A percentile compares a stretch with the other conserved stretches of the same genome.
phyloP scores from a whole-genome alignment of 2,329 filamentous ascomycete species.

The Aspergillus sp. region DNA sequence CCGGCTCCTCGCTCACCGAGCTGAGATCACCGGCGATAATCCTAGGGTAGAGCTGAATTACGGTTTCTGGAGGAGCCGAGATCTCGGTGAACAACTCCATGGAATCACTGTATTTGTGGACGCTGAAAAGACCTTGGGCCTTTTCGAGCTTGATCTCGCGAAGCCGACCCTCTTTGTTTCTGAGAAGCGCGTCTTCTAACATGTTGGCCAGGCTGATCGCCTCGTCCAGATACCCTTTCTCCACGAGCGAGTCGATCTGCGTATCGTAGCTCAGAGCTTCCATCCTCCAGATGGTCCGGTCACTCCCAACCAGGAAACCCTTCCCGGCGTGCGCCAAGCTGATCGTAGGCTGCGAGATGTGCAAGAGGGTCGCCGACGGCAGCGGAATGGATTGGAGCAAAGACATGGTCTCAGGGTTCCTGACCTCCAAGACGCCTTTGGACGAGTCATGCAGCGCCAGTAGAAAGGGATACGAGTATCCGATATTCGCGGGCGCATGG shows the following conservation, averaged over 20 bases:
- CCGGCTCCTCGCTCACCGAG: conserved; percentile 52
- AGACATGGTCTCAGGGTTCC: conserved; percentile 90
- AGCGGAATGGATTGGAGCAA: conserved; percentile 81
- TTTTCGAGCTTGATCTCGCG: conserved; percentile 90
- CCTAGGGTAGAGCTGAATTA: conserved; percentile 79
- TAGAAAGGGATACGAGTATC: conserved; percentile 96
- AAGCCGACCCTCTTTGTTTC: conserved; percentile 76
- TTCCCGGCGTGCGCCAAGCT: conserved; percentile 96
- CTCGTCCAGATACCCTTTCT: conserved; percentile 76
- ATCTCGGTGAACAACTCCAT: conserved; percentile 91
- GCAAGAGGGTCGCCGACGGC: conserved; percentile 77
- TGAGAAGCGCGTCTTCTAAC: conserved; percentile 87
- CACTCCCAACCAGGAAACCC: conserved; percentile 89
- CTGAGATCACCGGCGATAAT: conserved; percentile 82
- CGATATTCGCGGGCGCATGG: conserved; percentile 81
- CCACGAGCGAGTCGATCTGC: conserved; percentile 80
- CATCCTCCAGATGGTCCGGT: conserved; percentile 95
- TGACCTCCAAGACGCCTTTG: conserved; percentile 82
- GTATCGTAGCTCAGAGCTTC: conserved; percentile 85
- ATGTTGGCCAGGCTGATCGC: conserved; percentile 85
- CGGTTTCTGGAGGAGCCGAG: conserved; percentile 82
- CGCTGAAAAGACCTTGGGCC: conserved; percentile 77
- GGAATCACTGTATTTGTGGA: conserved; percentile 78
- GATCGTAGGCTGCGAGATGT: conserved; percentile 88
- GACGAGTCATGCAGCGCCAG: conserved; percentile 79